Evolutionary conservation across 176 grass and related monocot genomes (phyloP), one percentile per base, ranked within the genome.

Genomic region (Dendrocalamus sinicus): DNA sequence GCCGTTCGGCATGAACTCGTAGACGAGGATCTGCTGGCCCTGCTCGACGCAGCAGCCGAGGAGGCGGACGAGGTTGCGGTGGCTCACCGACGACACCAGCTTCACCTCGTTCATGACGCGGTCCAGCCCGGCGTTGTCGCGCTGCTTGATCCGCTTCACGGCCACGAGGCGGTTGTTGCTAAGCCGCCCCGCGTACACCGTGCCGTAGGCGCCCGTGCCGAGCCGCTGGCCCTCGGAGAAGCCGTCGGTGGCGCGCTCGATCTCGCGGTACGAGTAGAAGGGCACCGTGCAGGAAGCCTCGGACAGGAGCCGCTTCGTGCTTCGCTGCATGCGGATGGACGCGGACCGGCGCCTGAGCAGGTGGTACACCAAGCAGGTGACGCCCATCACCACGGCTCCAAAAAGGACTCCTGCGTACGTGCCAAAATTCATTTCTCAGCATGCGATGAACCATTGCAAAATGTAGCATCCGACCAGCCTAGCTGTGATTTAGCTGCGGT

Each of bases 1-100:
- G 61, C 96, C 92, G 83, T 99, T 95, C 65, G 87, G 74, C 93
- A 96, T 94, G 90, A 68, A 94, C 96, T 99, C 93, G 78, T 99
- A 99, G 4, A 99, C 96, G 22, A 99, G 83, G 64, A 99, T 84
- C 84, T 91, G 92, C 72, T 89, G 86, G 17, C 87, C 89, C 10
- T 75, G 84, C 76, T 94, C 89, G 73, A 94, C 73, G 89, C 92
- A 94, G 89, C 84, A 91, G 72, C 92, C 92, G 13, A 94, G 87
- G 86, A 94, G 89, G 65, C 87, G 89, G 72, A 94, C 92, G 2
- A 94, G 89, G 89, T 89, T 82, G 73, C 76, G 50, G 87, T 94
- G 92, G 89, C 76, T 82, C 22, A 94, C 92, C 22, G 84, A 85
- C 2, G 87, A 89, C 9, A 94, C 76, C 24, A 94, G 89, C 81